Conservation (phyloP, 2,329 filamentous ascomycete species). For the Colletotrichum cuscutae region DNA sequence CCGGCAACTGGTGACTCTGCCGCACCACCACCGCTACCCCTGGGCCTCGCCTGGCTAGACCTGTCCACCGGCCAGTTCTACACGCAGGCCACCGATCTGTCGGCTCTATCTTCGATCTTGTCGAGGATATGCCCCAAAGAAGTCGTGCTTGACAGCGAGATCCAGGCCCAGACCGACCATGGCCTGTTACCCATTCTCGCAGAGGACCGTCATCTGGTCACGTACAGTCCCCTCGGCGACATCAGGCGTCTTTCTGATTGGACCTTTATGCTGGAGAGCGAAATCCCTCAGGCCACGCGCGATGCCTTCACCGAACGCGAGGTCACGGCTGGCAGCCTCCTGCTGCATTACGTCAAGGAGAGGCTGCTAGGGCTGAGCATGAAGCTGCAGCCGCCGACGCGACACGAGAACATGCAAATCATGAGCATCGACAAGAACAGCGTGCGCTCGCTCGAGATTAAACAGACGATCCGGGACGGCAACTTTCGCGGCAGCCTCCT, state of each 20-base stretch:
- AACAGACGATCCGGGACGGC: constrained; percentile 85
- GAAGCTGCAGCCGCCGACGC: constrained; percentile 84
- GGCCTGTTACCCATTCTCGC: constrained; percentile 74
- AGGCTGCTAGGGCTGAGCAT: constrained; percentile 81
- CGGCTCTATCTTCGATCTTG: constrained; percentile 80
- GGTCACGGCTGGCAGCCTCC: constrained; percentile 77
- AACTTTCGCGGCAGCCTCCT: constrained; percentile 84
- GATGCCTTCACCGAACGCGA: constrained; percentile 74
- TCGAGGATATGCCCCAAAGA: constrained; percentile 87
- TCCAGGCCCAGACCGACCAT: constrained; percentile 68
- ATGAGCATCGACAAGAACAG: constrained; percentile 96
- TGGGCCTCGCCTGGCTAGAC: constrained; percentile 94
- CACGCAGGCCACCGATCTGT: constrained; percentile 79
- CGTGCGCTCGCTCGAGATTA: constrained; percentile 88
- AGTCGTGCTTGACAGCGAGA: constrained; percentile 77
- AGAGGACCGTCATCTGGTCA: constrained; percentile 80
- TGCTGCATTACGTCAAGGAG: constrained; percentile 87
- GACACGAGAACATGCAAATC: constrained; percentile 77
- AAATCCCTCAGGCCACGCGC: constrained; percentile 65
- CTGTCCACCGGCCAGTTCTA: constrained; percentile 95
- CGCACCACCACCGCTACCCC: constrained; percentile 44
- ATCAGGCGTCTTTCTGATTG: constrained; percentile 70
- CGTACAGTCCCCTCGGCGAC: constrained; percentile 68
- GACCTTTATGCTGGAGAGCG: constrained; percentile 80
- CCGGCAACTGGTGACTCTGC: constrained; percentile 15